Percentiles rank a stretch among this genome's conserved stretches.
phyloP scores from a whole-genome alignment of 1,139 yeast species.

The Debaryomyces nepalensis region DNA sequence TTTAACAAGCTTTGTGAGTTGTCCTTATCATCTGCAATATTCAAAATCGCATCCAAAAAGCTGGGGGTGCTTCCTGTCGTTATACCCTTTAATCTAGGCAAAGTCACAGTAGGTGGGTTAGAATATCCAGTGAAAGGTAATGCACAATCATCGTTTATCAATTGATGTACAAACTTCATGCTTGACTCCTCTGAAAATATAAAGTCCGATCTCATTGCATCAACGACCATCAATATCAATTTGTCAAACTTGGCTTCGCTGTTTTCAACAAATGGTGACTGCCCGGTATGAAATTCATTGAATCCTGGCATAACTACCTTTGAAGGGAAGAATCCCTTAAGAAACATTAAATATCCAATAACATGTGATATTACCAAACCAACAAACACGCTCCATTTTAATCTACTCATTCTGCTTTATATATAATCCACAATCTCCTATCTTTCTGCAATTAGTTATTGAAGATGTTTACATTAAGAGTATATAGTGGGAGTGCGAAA shows the following conservation, averaged over 20 bases:
- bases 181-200: conserved; percentile 65
- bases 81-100: conserved; percentile 78
- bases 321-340: conserved; percentile 88
- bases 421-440: too few species aligned
- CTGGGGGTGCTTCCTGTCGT: conserved; percentile 84
- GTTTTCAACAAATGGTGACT: conserved; percentile 25
- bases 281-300: conserved; percentile 31
- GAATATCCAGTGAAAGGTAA: conserved; percentile 90
- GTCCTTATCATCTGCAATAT: conserved; percentile 88
- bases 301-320: conserved; percentile 71
- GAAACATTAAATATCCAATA: conserved; percentile 62
- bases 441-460: too few species aligned
- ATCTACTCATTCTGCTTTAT: conserved; percentile 6
- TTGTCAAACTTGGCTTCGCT: conserved; percentile 61
- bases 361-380: conserved; percentile 30
- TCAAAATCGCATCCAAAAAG: conserved; percentile 84
- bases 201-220: conserved; percentile 91
- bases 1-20: conserved; percentile 70
- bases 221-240: conserved; percentile 82
- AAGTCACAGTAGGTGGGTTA: conserved; percentile 84
- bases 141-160: conserved; percentile 71
- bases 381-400: conserved; percentile 5
- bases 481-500: too few species aligned
- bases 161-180: conserved; percentile 67
- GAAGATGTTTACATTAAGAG: too few species aligned